Evolutionary conservation across 176 grass and related monocot genomes (phyloP), one percentile per base, ranked within the genome.

Genomic region (Oropetium thomaeum): DNA sequence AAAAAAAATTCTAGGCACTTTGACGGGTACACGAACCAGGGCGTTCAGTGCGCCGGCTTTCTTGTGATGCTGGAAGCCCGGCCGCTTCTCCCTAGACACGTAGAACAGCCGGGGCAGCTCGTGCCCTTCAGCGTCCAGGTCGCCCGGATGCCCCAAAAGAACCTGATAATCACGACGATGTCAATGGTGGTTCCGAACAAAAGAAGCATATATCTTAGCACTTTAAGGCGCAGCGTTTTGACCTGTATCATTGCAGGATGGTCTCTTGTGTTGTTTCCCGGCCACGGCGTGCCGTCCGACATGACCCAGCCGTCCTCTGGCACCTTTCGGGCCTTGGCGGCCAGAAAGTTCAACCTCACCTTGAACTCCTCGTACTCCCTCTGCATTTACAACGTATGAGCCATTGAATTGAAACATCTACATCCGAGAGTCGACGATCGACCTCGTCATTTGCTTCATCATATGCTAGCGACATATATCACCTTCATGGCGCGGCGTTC

Each of bases 21-120:
- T n/a, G 16, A 10, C 48, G 28, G 15, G 1, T 20, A 12, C 6
- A 66, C 86, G 66, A 41, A 89, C 87, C 87, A 93, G 73, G 26
- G 90, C 77, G 74, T 93, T 89, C 67, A 93, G 83, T 31, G 90
- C 90, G 55, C 90, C 87, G 39, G 90, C 87, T 53, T 93, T 93
- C 17, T 51, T 12, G 58, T 89, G 84, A 39, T 93, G 77, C 73
- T 63, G 83, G 39, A 93, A 89, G 0, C 87, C 73, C 7, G 80
- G 87, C 2, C 81, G 51, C 80, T 89, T 93, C 83, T 93, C 90
- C 65, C 90, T 61, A 19, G 90, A 89, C 65, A 93, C 83, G 75
- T 93, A 89, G 39, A 93, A 76, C 37, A 93, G 87, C 32, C 87
- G 80, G 5, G 90, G 90, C 37, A 89, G 68, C 45, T 89, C 83